phyloP scores from a whole-genome alignment of 129 eudicot species.

The Logfia minima region DNA sequence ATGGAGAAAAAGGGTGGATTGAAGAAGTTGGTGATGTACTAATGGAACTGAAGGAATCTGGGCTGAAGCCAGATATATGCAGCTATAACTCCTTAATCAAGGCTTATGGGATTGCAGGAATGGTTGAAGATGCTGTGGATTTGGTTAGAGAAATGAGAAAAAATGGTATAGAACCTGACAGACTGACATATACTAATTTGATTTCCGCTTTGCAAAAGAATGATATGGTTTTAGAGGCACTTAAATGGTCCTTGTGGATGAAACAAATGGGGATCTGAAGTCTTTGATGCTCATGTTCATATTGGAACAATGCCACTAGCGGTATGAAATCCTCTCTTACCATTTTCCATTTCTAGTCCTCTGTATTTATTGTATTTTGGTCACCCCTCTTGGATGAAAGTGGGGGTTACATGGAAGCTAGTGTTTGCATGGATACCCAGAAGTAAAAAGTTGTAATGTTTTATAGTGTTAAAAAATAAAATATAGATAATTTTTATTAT shows the following conservation, averaged over 20 bases:
- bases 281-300: constrained; percentile 11
- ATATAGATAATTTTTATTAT: background rate
- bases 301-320: background rate
- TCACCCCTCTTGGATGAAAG: background rate
- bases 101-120: constrained; percentile 95
- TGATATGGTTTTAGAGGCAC: constrained; percentile 86
- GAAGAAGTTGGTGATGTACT: constrained; percentile 76
- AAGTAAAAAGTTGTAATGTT: background rate
- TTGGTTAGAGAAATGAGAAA: constrained; percentile 81
- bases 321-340: constrained; percentile 21
- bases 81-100: constrained; percentile 88
- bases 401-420: background rate
- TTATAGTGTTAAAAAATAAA: background rate
- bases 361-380: background rate
- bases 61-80: constrained; percentile 71
- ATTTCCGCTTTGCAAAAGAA: constrained; percentile 66
- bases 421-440: background rate
- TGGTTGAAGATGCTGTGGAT: constrained; percentile 88
- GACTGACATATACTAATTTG: constrained; percentile 60
- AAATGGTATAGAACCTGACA: constrained; percentile 74
- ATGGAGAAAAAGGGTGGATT: constrained; percentile 86
- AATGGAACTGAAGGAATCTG: constrained; percentile 68
- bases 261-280: constrained; percentile 75
- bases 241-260: constrained; percentile 98
- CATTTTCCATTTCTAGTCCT: background rate